Evolutionary conservation across 2,329 filamentous ascomycete genomes (phyloP), one percentile per base, ranked within the genome.

Genomic region (Colletotrichum plurivorum): DNA sequence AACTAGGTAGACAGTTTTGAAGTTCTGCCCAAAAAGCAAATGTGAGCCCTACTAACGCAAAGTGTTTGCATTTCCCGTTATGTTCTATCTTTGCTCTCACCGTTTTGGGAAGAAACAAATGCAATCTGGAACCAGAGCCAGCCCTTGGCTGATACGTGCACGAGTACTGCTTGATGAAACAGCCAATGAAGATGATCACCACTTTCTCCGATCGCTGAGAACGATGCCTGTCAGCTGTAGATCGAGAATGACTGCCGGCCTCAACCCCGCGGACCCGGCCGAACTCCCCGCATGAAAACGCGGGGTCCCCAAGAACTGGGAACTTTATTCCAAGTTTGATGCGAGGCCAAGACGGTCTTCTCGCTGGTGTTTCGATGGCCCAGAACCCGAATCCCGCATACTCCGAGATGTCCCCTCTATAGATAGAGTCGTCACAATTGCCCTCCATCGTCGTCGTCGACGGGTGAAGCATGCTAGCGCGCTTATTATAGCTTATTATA

Each of bases 311-410:
- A 49, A 10, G 18, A 20, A 49, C n/a, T 22, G 18, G 10, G 20
- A 49, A 49, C 46, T 49, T 18, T 49, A 18, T 22, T 49, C 18
- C 16, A 20, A 49, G 12, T 22, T 12, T 22, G 46, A 22, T 4
- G 46, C n/a, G 20, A 20, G 20, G 46, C 46, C 46, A 49, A 49
- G 46, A 9, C n/a, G 12, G 20, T 6, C 46, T 13, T 8, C 12
- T 18, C 8, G 5, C 20, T 49, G 46, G 46, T 22, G n/a, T 20
- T 22, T 20, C 20, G 10, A 20, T 13, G 10, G 45, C 20, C 46
- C 18, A 49, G 18, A 49, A 49, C 18, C 46, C 46, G 46, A 49
- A 49, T 49, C 46, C 46, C 46, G 46, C 18, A 49, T 49, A 10
- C 16, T 22, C 46, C 46, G 46, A 49, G 46, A 49, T 49, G 20